Conservation (phyloP, 441 rosid species). For the Raphanus hybrid region DNA sequence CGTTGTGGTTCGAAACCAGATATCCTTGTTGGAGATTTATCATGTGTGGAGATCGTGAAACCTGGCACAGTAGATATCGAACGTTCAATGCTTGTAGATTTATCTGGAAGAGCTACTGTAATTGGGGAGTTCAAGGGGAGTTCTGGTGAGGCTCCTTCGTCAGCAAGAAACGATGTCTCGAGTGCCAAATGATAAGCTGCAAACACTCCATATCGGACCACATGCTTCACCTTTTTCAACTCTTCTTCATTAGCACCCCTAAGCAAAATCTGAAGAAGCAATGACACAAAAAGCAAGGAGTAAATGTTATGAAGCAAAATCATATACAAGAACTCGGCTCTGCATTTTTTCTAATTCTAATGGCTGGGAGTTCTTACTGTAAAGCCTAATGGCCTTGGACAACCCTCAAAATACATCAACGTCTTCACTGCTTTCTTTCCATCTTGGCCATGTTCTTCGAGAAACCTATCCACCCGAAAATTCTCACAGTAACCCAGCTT, state of each 20-base stretch:
- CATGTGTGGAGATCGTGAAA: conserved; percentile 40
- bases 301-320: too few relatives aligned
- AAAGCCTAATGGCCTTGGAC: conserved; percentile 97
- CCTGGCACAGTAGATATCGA: conserved; percentile 94
- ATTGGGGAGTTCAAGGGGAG: conserved; percentile 78
- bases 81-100: conserved; percentile 69
- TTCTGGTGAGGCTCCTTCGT: conserved; percentile 96
- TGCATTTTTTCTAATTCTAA: conserved; percentile 17
- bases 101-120: conserved; percentile 84
- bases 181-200: conserved; percentile 98
- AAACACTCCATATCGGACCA: conserved; percentile 94
- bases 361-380: conserved; percentile 69
- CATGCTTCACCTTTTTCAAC: conserved; percentile 97
- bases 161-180: conserved; percentile 98
- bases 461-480: conserved; percentile 78
- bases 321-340: conserved; percentile 1
- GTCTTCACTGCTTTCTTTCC: conserved; percentile 90
- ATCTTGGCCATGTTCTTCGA: conserved; percentile 85
- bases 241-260: conserved; percentile 91
- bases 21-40: too few relatives aligned
- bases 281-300: conserved; percentile 11
- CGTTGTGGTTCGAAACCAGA: too few relatives aligned
- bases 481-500: conserved; percentile 90
- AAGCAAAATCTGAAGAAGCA: conserved; percentile 79
- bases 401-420: conserved; percentile 94